Conservation (phyloP, 2,329 filamentous ascomycete species). For the Epichloe uncinata region DNA sequence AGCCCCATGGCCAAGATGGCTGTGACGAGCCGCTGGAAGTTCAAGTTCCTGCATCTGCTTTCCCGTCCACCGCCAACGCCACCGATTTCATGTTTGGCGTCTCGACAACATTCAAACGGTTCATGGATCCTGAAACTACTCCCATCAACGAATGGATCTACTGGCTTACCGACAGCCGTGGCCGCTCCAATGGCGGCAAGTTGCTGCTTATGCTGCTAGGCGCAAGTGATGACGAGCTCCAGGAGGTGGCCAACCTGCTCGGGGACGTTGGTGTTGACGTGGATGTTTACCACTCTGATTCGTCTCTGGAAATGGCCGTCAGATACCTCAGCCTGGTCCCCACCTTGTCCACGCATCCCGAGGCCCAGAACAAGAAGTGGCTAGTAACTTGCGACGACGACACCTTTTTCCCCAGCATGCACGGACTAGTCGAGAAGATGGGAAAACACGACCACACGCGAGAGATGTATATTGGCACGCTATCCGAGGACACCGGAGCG, state of each 20-base stretch:
- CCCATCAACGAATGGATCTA: constrained; percentile 46
- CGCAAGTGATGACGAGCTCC: constrained; percentile 36
- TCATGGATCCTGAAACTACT: constrained; percentile 36
- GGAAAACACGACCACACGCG: constrained; percentile 36
- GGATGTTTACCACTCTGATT: constrained; percentile 42
- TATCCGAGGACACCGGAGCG: constrained; percentile 49
- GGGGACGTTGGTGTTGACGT: constrained; percentile 39
- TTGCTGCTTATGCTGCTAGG: constrained; percentile 40
- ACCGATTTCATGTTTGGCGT: constrained; percentile 47
- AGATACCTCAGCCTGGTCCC: constrained; percentile 43
- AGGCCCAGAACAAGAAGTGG: constrained; percentile 40
- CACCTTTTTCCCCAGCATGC: constrained; percentile 50
- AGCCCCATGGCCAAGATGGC: constrained; percentile 25
- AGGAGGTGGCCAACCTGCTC: constrained; percentile 33
- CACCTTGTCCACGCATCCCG: constrained; percentile 38
- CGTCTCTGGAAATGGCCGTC: constrained; percentile 41
- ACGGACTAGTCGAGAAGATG: constrained; percentile 37
- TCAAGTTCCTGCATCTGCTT: constrained; percentile 35
- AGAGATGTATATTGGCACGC: constrained; percentile 45
- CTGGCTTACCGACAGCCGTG: constrained; percentile 44
- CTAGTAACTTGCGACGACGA: constrained; percentile 51
- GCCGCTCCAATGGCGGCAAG: constrained; percentile 43
- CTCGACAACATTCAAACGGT: constrained; percentile 42
- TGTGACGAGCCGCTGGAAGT: constrained; percentile 38
- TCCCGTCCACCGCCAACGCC: constrained; percentile 36